Conservation (phyloP, 768 basidiomycete species). For the Pisolithus tinctorius region DNA sequence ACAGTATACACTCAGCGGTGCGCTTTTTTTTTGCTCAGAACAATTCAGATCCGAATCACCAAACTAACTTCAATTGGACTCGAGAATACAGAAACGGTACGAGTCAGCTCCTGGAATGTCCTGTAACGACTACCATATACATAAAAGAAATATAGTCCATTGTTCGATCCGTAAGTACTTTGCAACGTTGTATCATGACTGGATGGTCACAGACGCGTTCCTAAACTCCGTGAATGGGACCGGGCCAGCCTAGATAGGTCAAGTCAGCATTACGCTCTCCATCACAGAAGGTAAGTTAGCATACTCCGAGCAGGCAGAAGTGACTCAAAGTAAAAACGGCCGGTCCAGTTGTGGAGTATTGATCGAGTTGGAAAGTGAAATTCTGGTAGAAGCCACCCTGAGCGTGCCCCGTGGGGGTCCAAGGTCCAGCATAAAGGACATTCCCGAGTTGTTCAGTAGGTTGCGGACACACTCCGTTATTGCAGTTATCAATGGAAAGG, state of each 20-base stretch:
- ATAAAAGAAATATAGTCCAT: neutral
- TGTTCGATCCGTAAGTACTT: neutral
- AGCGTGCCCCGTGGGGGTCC: slow-evolving; percentile 15
- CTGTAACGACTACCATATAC: neutral
- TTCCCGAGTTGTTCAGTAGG: slow-evolving; percentile 14
- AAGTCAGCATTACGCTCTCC: neutral
- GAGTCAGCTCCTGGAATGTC: neutral
- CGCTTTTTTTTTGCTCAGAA: too few species aligned
- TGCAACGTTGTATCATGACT: neutral
- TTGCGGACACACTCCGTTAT: slow-evolving; percentile 16
- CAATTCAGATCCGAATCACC: too few species aligned
- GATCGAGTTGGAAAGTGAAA: slow-evolving; percentile 16
- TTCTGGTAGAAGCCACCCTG: slow-evolving; percentile 22
- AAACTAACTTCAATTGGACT: too few species aligned
- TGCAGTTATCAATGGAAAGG: slow-evolving; percentile 16
- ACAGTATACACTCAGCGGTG: too few species aligned
- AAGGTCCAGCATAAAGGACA: slow-evolving; percentile 25
- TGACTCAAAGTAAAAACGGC: slow-evolving; percentile 26
- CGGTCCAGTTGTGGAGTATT: slow-evolving; percentile 8
- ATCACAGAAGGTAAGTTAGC: neutral
- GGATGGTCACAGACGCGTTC: slow-evolving; percentile 2
- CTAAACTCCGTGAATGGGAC: slow-evolving; percentile 2
- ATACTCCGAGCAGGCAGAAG: slow-evolving; percentile 22
- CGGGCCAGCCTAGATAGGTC: neutral
- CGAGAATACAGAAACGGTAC: too few species aligned